Percentiles rank a stretch among this genome's conserved stretches.
Conservation (phyloP, 164 flowering plant genomes). For the Echeveria elegans region DNA sequence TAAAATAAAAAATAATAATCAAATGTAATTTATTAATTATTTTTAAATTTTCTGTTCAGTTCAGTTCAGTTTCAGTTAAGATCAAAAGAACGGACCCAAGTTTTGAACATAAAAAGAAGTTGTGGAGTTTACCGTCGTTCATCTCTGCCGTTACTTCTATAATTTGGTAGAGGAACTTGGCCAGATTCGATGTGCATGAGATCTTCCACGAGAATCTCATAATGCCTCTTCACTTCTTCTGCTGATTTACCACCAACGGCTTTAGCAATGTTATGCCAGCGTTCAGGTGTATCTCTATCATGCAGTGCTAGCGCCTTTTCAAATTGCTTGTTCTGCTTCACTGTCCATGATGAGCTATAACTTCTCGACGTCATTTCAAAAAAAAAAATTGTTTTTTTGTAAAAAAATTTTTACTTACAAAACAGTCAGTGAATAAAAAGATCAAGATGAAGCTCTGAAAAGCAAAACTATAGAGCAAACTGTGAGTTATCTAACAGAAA, state of each 20-base stretch:
- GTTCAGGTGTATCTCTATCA: slow-evolving; percentile 4
- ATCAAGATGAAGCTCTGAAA: not conserved
- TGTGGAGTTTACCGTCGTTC: slow-evolving; percentile 1
- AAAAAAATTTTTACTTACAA: no score
- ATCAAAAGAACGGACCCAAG: no score
- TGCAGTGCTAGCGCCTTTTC: slow-evolving; percentile 3
- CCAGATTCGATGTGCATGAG: slow-evolving; percentile 5
- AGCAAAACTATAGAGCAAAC: not conserved
- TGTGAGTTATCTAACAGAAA: not conserved
- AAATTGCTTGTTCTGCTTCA: slow-evolving; percentile 4
- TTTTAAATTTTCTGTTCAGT: no score
- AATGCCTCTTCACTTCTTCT: slow-evolving; percentile 3
- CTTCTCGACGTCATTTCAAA: slow-evolving; percentile 1
- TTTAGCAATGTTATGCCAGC: slow-evolving; percentile 4
- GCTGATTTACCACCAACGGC: slow-evolving; percentile 1
- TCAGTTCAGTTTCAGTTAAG: no score
- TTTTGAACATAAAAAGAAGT: no score
- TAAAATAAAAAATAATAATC: no score
- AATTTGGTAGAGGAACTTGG: slow-evolving; percentile 5
- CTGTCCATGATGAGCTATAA: slow-evolving; percentile 6
- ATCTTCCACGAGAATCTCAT: slow-evolving; percentile 1
- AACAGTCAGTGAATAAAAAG: not conserved
- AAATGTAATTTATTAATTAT: no score
- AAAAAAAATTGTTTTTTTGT: no score
- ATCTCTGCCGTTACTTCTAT: not conserved